These are phyloP conservation scores for Gonium pectorale DNA, from an alignment of 139 green algal genomes.

Conservation along the genomic window DNA sequence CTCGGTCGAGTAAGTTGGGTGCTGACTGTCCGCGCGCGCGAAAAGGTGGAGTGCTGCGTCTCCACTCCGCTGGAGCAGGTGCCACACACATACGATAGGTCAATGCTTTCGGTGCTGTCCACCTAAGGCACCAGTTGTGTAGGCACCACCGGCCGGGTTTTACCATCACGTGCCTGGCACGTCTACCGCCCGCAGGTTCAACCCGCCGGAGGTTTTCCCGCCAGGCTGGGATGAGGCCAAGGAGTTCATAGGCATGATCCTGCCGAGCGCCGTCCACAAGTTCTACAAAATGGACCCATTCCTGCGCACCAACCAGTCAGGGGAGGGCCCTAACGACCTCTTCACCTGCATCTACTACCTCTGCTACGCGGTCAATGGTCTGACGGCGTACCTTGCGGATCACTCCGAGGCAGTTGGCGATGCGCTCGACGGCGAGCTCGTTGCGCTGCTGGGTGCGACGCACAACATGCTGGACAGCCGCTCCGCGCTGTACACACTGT, in stretches of 20 bases:
- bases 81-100: no score
- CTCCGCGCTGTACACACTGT: background rate
- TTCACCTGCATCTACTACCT: slow-evolving; percentile 32
- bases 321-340: slow-evolving; percentile 14
- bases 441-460: background rate
- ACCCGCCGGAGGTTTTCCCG: background rate
- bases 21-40: slow-evolving; percentile 3
- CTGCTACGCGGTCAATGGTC: background rate
- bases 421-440: slow-evolving; percentile 6
- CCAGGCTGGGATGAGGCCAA: slow-evolving; percentile 16
- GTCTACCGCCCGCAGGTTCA: background rate
- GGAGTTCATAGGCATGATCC: slow-evolving; percentile 7
- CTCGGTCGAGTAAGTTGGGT: slow-evolving; percentile 19
- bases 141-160: background rate
- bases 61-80: no score
- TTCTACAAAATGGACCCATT: slow-evolving; percentile 18
- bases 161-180: background rate
- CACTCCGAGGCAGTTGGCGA: background rate
- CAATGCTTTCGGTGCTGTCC: no score
- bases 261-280: background rate
- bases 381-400: slow-evolving; percentile 5
- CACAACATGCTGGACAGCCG: slow-evolving; percentile 30
- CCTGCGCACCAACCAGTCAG: slow-evolving; percentile 10
- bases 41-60: no score
- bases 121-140: background rate